phyloP scores from a whole-genome alignment of 345 rosid species.

The Aegle marmelos region DNA sequence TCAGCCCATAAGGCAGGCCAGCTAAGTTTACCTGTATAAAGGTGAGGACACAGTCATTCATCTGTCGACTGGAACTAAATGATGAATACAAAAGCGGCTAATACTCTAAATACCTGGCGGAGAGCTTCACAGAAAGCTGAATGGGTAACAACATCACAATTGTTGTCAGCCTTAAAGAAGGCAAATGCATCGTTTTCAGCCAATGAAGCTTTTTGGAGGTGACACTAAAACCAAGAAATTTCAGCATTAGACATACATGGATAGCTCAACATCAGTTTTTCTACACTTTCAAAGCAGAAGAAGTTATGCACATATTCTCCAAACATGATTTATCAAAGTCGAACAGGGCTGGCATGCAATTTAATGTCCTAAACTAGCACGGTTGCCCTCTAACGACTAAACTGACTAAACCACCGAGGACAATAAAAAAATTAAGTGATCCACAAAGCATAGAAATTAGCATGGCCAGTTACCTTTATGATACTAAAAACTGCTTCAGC shows the following conservation, averaged over 20 bases:
- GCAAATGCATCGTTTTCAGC: conserved; percentile 55
- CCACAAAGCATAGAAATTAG: not conserved
- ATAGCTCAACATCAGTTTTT: not conserved
- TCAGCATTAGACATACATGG: conserved; percentile 1
- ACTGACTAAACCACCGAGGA: not conserved
- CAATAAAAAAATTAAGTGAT: conserved; percentile 1
- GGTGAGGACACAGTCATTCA: conserved; percentile 14
- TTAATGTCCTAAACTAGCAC: not conserved
- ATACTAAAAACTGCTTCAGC: conserved; percentile 69
- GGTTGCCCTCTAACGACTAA: not conserved
- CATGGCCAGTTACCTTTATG: conserved; percentile 38
- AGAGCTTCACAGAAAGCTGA: conserved; percentile 66
- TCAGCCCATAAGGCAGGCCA: conserved; percentile 58
- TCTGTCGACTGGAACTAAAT: not conserved
- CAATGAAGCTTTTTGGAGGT: conserved; percentile 56
- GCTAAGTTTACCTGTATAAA: conserved; percentile 47
- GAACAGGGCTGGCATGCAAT: not conserved
- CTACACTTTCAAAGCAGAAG: not conserved
- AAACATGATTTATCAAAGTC: not conserved
- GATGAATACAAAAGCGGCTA: not conserved
- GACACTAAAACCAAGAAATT: conserved; percentile 43
- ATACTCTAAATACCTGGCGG: conserved; percentile 40
- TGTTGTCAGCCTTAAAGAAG: conserved; percentile 52
- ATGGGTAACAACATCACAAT: conserved; percentile 45
- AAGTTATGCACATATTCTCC: not conserved